Base-by-base conservation (phyloP, 108 stramenopile species). In the Conticribra weissflogii region DNA sequence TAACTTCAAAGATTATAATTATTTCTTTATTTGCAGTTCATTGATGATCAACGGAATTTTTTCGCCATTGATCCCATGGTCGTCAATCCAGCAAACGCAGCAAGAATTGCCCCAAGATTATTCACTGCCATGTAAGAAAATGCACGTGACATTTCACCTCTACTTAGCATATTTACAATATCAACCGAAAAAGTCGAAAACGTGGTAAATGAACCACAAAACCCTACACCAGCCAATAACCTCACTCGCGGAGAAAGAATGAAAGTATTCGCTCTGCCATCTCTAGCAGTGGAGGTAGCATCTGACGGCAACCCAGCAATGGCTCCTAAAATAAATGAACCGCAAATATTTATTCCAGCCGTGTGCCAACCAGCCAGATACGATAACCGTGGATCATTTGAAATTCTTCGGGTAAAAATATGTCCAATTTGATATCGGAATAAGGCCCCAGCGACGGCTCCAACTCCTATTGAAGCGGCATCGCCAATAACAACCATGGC, bases 151-250 rank as follows among this genome's bases (percentile, higher is more conserved):
- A 65, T 63, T 32, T 86, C 76, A 0, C 88, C 91, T 56, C 76
- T 78, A 5, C 57, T 49, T 27, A 92, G 23, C 83, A 87, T 83
- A 3, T 60, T 74, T 7, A 88, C 78, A 17, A 92, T 84, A 68
- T 92, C 91, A 1, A 86, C 83, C 25, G 85, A 81, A 72, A 79
- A 92, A 9, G 91, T 92, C 0, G 74, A 78, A 72, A 92, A 92
- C 4, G 91, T 92, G 4, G 91, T 92, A 72, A 87, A 92, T 21
- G 81, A 75, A 2, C 91, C 86, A 79, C 88, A 90, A 48, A 86
- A 86, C 36, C 91, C 91, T 17, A 89, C 88, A 4, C 85, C 88
- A 2, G 86, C 24, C 71, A 87, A 70, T 3, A 89, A 59, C 55
- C 86, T 92, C n/a, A 73, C 53, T 16, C 86, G 68, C 18, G 86